These are phyloP conservation scores for Metschnikowia cubensis DNA, from an alignment of 805 yeast species.

Conservation along the genomic window DNA sequence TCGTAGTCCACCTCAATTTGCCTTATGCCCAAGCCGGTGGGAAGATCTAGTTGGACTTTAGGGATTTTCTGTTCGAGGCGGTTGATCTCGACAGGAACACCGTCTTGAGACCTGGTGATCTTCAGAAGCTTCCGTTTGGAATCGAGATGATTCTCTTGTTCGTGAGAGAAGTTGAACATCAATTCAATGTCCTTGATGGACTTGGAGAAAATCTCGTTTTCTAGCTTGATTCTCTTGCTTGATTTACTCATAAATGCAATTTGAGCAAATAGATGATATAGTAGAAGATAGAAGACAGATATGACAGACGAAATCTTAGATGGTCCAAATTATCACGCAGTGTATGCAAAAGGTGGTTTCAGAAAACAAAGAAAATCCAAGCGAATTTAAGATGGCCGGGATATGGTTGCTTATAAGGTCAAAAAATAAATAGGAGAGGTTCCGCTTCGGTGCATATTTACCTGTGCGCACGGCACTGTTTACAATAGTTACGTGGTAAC, in stretches of 20 bases:
- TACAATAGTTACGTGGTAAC: background rate
- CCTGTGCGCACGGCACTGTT: constrained; percentile 6
- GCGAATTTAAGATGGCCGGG: background rate
- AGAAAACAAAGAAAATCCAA: too few relatives aligned
- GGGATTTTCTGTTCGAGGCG: background rate
- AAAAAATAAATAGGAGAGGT: constrained; percentile 2
- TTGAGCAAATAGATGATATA: background rate
- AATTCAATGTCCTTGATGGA: constrained; percentile 16
- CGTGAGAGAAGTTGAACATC: constrained; percentile 14
- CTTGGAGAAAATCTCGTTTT: constrained; percentile 15
- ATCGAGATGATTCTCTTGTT: background rate
- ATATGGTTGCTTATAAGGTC: background rate
- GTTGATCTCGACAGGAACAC: background rate
- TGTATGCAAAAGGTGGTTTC: too few relatives aligned
- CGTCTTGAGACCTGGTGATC: background rate
- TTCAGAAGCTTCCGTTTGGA: background rate
- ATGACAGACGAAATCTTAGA: too few relatives aligned
- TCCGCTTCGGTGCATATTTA: constrained; percentile 5
- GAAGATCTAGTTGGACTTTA: constrained; percentile 10
- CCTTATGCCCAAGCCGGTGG: constrained; percentile 8
- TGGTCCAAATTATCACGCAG: too few relatives aligned
- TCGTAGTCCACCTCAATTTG: constrained; percentile 11
- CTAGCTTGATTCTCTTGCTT: constrained; percentile 14
- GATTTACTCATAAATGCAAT: constrained; percentile 11
- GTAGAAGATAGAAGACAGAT: background rate